Evolutionary conservation across 176 grass and related monocot genomes (phyloP).

Genomic region (Cenchrus purpureus): DNA sequence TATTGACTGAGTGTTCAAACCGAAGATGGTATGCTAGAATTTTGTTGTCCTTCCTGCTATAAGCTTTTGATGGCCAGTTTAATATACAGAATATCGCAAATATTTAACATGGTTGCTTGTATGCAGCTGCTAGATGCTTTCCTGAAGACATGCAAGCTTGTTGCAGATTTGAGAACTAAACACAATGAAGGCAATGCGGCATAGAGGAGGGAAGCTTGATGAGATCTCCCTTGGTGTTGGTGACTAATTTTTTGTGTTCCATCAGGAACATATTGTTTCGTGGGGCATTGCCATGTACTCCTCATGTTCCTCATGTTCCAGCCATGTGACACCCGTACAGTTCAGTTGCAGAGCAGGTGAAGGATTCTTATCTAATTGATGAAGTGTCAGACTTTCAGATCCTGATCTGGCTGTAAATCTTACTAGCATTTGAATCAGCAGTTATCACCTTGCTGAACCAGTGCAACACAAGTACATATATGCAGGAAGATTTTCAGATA

Average conservation of each 20-base stretch:
- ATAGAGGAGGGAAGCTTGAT: conserved; percentile 39
- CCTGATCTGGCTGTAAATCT: conserved; percentile 4
- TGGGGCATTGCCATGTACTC: neutral
- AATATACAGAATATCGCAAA: neutral
- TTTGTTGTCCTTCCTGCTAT: neutral
- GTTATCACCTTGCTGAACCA: neutral
- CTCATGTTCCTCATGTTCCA: neutral
- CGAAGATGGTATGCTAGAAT: neutral
- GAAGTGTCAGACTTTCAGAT: conserved; percentile 38
- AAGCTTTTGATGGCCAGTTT: neutral
- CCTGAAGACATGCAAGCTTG: conserved; percentile 82
- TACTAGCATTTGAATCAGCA: neutral
- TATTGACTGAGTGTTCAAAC: neutral
- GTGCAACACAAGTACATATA: conserved; percentile 5
- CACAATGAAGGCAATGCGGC: conserved; percentile 30
- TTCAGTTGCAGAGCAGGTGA: conserved; percentile 22
- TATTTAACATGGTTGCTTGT: conserved; percentile 12
- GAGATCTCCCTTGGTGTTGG: neutral
- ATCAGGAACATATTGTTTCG: neutral
- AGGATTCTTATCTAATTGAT: conserved; percentile 13
- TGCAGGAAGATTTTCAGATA: neutral
- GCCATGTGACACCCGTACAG: conserved; percentile 9
- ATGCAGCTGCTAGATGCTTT: conserved; percentile 81
- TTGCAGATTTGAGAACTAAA: conserved; percentile 66
- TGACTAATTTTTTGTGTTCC: neutral